Percentiles rank a stretch among this genome's conserved stretches.
phyloP scores from a whole-genome alignment of 2,329 filamentous ascomycete species.

The Trichoderma citrinoviride region DNA sequence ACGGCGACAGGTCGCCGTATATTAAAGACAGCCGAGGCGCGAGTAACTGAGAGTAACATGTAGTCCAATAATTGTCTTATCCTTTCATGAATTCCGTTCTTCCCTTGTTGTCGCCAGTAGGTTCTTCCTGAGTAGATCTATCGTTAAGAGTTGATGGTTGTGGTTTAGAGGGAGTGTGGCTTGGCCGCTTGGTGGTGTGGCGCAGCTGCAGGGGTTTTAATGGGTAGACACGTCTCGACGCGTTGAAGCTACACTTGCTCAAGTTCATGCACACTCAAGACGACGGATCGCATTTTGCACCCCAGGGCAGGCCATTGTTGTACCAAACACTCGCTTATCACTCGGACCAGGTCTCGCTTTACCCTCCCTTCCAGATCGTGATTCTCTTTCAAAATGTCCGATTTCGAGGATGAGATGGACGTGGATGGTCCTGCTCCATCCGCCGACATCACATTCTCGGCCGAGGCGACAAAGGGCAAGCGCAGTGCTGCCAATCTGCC shows the following conservation, averaged over 20 bases:
- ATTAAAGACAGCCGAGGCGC: not conserved
- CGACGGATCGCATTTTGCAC: not conserved
- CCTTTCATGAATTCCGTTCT: not conserved
- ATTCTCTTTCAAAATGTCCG: constrained; percentile 48
- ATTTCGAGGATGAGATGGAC: constrained; percentile 61
- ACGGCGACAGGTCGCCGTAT: constrained; percentile 4
- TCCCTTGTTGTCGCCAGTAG: not conserved
- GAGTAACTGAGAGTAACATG: constrained; percentile 1
- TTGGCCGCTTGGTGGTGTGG: not conserved
- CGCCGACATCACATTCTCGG: constrained; percentile 64
- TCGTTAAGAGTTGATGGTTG: not conserved
- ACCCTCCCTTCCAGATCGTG: not conserved
- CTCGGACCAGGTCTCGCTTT: not conserved
- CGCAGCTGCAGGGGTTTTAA: constrained; percentile 21
- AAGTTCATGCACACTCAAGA: not conserved
- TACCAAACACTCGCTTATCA: not conserved
- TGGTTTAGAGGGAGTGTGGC: not conserved
- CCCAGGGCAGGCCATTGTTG: not conserved
- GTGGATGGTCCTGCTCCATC: constrained; percentile 50
- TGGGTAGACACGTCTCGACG: constrained; percentile 29
- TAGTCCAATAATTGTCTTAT: not conserved
- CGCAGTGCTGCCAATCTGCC: constrained; percentile 89
- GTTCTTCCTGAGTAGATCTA: not conserved
- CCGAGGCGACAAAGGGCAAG: constrained; percentile 81
- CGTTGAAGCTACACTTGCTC: constrained; percentile 19